phyloP scores from a whole-genome alignment of 805 yeast species.

The Saturnispora sekii region DNA sequence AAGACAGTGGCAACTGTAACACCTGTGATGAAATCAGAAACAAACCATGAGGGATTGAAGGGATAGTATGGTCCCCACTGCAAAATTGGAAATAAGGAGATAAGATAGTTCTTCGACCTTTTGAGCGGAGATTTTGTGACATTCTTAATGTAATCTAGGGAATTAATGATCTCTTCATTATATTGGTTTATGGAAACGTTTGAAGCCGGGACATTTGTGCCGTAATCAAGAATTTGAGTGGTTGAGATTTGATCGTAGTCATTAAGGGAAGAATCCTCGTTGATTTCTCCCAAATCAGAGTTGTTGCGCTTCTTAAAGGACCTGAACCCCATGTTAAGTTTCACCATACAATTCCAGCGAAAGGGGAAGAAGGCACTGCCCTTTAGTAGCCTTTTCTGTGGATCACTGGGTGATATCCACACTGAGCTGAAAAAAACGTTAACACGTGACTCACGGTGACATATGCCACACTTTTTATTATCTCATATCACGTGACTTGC shows the following conservation, averaged over 20 bases:
- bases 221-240: not conserved
- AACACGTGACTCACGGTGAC: too few species aligned
- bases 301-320: not conserved
- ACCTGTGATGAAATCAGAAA: constrained; percentile 82
- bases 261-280: too few species aligned
- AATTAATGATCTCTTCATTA: constrained; percentile 19
- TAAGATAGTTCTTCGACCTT: constrained; percentile 37
- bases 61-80: constrained; percentile 86
- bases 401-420: too few species aligned
- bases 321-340: too few species aligned
- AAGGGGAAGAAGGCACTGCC: too few species aligned
- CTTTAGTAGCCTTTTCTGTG: too few species aligned
- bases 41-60: constrained; percentile 50
- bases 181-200: constrained; percentile 8
- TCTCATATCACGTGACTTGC: too few species aligned
- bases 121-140: constrained; percentile 31
- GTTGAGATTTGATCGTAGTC: too few species aligned
- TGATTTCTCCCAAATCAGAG: not conserved
- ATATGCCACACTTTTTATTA: too few species aligned
- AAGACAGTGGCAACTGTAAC: constrained; percentile 87
- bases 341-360: too few species aligned
- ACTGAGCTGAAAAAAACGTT: too few species aligned
- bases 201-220: not conserved
- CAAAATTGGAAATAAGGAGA: constrained; percentile 67
- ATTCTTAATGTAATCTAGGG: constrained; percentile 22